A percentile compares a stretch with the other conserved stretches of the same genome.
These are phyloP conservation scores for Ostreobium quekettii DNA, from an alignment of 139 green algal genomes.

Conservation along the genomic window DNA sequence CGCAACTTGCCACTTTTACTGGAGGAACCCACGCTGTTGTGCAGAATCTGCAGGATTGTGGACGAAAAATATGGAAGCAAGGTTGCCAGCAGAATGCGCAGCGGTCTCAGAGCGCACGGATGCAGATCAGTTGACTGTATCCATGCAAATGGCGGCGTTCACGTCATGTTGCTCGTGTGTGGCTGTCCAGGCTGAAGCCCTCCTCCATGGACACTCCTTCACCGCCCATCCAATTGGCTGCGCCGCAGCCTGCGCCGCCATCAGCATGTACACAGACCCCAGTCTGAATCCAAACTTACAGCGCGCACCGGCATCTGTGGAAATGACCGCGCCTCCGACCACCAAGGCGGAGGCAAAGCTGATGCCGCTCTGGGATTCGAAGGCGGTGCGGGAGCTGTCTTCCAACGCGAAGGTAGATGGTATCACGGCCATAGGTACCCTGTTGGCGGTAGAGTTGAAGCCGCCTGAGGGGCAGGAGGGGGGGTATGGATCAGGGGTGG, in stretches of 20 bases:
- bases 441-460: slow-evolving; percentile 76
- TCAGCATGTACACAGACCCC: slow-evolving; percentile 52
- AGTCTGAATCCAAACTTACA: slow-evolving; percentile 68
- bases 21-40: slow-evolving; percentile 7
- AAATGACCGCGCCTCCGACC: slow-evolving; percentile 18
- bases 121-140: too few relatives aligned
- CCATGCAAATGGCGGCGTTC: too few relatives aligned
- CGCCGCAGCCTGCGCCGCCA: slow-evolving; percentile 53
- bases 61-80: too few relatives aligned
- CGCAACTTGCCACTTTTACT: neutral
- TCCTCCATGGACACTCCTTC: slow-evolving; percentile 98
- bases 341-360: slow-evolving; percentile 41
- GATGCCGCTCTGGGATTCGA: slow-evolving; percentile 59
- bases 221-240: slow-evolving; percentile 85
- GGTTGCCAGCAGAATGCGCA: too few relatives aligned
- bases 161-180: slow-evolving; percentile 10
- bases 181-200: slow-evolving; percentile 51
- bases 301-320: slow-evolving; percentile 17
- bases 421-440: slow-evolving; percentile 63
- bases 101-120: too few relatives aligned
- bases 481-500: slow-evolving; percentile 42
- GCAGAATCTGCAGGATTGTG: neutral
- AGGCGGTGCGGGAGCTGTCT: slow-evolving; percentile 40
- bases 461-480: slow-evolving; percentile 12
- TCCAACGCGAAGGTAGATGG: slow-evolving; percentile 42